phyloP scores from a whole-genome alignment of 495 filamentous ascomycete genomes.

The Lineolata rhizophorae region DNA sequence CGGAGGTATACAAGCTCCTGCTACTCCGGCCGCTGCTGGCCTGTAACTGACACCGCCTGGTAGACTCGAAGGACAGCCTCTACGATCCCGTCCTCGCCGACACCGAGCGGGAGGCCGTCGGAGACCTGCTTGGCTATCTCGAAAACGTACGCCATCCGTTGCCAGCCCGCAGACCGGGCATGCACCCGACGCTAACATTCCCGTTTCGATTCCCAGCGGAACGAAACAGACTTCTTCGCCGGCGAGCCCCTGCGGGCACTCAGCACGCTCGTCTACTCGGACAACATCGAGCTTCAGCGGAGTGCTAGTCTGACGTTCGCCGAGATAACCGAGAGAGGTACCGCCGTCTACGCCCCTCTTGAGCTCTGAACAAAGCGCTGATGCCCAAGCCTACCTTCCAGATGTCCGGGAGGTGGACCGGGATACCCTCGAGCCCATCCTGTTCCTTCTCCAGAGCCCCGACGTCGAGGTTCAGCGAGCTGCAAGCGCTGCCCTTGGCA shows the following conservation, averaged over 20 bases:
- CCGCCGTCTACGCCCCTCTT: not conserved
- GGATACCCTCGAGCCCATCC: conserved; percentile 84
- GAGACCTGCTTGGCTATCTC: conserved; percentile 81
- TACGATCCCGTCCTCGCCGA: conserved; percentile 94
- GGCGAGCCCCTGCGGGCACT: conserved; percentile 89
- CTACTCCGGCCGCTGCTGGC: not conserved
- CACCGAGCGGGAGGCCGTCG: conserved; percentile 91
- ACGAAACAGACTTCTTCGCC: conserved; percentile 93
- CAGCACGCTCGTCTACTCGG: conserved; percentile 89
- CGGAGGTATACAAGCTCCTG: conserved; percentile 7
- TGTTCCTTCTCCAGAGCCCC: conserved; percentile 80
- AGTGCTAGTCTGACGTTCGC: conserved; percentile 97
- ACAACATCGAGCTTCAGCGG: conserved; percentile 94
- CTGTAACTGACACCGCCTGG: too few relatives aligned
- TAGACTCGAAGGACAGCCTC: conserved; percentile 72
- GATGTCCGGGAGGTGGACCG: conserved; percentile 93
- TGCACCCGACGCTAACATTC: not conserved
- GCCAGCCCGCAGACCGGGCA: not conserved
- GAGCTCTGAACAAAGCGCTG: not conserved
- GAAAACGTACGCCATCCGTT: conserved; percentile 50
- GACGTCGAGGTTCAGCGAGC: conserved; percentile 96
- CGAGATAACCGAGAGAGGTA: conserved; percentile 96
- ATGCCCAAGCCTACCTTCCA: conserved; percentile 14
- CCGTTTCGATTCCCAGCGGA: conserved; percentile 34
- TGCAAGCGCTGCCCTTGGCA: conserved; percentile 87